Evolutionary conservation across 2,329 filamentous ascomycete genomes (phyloP), one percentile per base, ranked within the genome.

Genomic region (Colletotrichum sansevieriae): DNA sequence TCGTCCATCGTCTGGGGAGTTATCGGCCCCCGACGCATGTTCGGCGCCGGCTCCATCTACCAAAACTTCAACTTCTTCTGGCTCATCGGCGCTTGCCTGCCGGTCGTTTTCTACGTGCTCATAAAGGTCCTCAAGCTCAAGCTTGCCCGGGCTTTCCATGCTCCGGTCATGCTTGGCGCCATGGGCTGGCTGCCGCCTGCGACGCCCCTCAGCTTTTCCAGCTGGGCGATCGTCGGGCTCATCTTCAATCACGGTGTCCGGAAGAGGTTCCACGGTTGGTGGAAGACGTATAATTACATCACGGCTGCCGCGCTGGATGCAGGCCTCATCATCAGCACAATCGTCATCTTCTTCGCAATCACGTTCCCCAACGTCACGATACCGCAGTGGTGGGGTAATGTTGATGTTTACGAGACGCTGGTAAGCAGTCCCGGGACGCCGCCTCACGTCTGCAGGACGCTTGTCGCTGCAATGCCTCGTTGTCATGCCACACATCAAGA

Each of bases 201-300:
- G 0, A 90, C 88, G 0, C 85, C 86, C 0, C 78, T 90, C 29
- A 89, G 83, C 72, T 90, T 89, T 73, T 84, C 85, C 11, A 78
- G 82, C 3, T 90, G 88, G 88, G 86, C 83, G 3, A 77, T 88
- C 15, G 81, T 87, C 12, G 88, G 88, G 0, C 80, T 85, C 52
- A 64, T 89, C 35, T 90, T 90, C 77, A 88, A 91, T 73, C 84
- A 86, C 71, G 81, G 78, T 59, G 87, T 90, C 68, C 82, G 83
- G 37, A 82, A 83, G 71, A 80, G 81, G 47, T 88, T 80, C 74
- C 78, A 80, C n/a, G 87, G 84, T 0, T 90, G 88, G 88, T 91
- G 88, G 88, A 80, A 75, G 43, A 79, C 74, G 13, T 82, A 82
- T 66, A 82, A 81, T 70, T 82, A 81, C 68, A 74, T 81, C 57